phyloP scores from a whole-genome alignment of 345 rosid species.

The Populus pruinosa region DNA sequence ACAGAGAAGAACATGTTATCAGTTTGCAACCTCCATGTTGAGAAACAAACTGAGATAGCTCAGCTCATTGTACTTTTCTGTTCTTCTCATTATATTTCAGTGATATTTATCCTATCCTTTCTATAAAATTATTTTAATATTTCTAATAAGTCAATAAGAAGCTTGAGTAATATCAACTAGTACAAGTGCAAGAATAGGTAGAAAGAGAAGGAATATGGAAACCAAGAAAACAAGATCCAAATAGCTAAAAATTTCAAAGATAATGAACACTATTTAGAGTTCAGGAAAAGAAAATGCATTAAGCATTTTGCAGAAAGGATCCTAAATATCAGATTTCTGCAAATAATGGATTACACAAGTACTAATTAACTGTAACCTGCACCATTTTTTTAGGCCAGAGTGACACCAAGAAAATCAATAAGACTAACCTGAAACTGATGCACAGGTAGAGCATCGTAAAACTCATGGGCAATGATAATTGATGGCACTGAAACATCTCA shows the following conservation, averaged over 20 bases:
- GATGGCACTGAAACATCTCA: slow-evolving; percentile 60
- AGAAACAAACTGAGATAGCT: background rate
- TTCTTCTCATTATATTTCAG: background rate
- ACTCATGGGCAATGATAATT: slow-evolving; percentile 85
- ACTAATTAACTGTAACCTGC: background rate
- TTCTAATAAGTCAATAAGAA: background rate
- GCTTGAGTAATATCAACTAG: too few species aligned
- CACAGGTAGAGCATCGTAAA: slow-evolving; percentile 91
- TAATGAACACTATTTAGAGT: background rate
- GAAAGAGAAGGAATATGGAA: background rate
- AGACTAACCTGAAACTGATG: slow-evolving; percentile 90
- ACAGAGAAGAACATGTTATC: background rate
- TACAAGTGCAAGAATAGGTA: background rate
- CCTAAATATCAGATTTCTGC: background rate
- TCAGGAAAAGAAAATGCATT: background rate
- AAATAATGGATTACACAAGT: background rate
- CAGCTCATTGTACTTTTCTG: background rate
- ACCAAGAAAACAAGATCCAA: background rate
- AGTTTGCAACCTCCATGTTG: background rate
- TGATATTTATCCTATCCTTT: background rate
- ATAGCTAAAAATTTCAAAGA: background rate
- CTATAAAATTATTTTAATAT: background rate
- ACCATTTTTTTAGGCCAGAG: background rate
- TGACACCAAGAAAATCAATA: background rate
- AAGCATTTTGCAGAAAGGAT: background rate